A percentile compares a stretch with the other conserved stretches of the same genome.
Conservation (phyloP, 805 yeast genomes). For the Blastobotrys attinorum region DNA sequence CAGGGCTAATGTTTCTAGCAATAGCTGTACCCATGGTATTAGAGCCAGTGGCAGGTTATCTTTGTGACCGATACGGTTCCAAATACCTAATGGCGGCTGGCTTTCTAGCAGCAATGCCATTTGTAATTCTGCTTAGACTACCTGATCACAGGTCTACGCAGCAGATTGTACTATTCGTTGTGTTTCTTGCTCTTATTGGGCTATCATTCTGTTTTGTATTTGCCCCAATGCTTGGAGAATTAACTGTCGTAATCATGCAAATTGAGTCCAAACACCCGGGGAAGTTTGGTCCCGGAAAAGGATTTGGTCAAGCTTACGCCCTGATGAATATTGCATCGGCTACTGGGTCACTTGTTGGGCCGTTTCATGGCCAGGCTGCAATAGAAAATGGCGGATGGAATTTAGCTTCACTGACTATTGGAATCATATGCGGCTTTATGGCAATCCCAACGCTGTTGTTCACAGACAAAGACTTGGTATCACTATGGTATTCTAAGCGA, state of each 20-base stretch:
- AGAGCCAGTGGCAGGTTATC: conserved; percentile 24
- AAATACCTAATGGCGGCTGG: conserved; percentile 22
- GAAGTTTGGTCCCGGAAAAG: conserved; percentile 24
- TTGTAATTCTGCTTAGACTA: conserved; percentile 20
- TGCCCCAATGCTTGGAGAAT: conserved; percentile 24
- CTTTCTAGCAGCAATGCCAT: conserved; percentile 10
- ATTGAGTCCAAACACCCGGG: conserved; percentile 23
- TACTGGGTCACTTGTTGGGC: conserved; percentile 27
- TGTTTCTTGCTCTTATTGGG: conserved; percentile 22
- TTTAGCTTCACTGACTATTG: conserved; percentile 15
- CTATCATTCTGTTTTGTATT: conserved; percentile 16
- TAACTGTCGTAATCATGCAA: conserved; percentile 17
- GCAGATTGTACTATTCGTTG: conserved; percentile 22
- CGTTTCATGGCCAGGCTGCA: conserved; percentile 26
- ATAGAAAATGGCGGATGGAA: conserved; percentile 20
- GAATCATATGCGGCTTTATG: conserved; percentile 13
- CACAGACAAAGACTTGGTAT: too few species aligned
- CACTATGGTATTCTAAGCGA: too few species aligned
- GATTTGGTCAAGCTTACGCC: conserved; percentile 28
- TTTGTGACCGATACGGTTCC: conserved; percentile 23
- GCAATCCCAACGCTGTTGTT: conserved; percentile 20
- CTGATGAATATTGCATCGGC: conserved; percentile 27
- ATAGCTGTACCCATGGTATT: conserved; percentile 23
- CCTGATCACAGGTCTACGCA: conserved; percentile 18
- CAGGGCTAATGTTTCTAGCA: conserved; percentile 26